Conservation (phyloP, 2,329 filamentous ascomycete species). For the Aspergillus niger region DNA sequence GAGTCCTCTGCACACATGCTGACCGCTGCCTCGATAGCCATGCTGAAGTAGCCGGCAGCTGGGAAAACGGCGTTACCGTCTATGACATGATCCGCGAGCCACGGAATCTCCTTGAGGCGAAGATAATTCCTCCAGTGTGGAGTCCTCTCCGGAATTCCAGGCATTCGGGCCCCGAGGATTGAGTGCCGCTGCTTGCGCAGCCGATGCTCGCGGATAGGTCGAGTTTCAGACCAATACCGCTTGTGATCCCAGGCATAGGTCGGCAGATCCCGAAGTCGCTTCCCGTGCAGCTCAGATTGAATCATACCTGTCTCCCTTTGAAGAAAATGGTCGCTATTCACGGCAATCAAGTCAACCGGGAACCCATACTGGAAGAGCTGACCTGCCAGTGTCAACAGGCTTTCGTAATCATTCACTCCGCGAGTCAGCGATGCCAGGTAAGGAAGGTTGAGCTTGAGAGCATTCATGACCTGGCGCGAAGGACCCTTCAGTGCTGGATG, state of each 20-base stretch:
- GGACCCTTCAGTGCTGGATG: conserved; percentile 29
- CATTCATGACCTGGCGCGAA: conserved; percentile 1
- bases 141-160: background rate
- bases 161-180: background rate
- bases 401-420: background rate
- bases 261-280: conserved; percentile 1
- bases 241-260: conserved; percentile 11
- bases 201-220: background rate
- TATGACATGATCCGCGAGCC: conserved; percentile 9
- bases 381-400: background rate
- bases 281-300: background rate
- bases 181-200: background rate
- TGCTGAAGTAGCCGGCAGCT: conserved; percentile 7
- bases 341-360: background rate
- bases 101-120: conserved; percentile 2
- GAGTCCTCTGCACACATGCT: background rate
- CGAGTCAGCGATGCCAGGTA: conserved; percentile 5
- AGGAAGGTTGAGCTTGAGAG: background rate
- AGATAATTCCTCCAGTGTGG: conserved; percentile 5
- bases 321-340: conserved; percentile 3
- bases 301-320: no score
- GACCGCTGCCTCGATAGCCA: conserved; percentile 8
- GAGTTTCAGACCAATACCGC: conserved; percentile 5
- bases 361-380: conserved; percentile 1
- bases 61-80: conserved; percentile 5